phyloP scores from a whole-genome alignment of 495 filamentous ascomycete species.

The Hyaloscypha bicolor region DNA sequence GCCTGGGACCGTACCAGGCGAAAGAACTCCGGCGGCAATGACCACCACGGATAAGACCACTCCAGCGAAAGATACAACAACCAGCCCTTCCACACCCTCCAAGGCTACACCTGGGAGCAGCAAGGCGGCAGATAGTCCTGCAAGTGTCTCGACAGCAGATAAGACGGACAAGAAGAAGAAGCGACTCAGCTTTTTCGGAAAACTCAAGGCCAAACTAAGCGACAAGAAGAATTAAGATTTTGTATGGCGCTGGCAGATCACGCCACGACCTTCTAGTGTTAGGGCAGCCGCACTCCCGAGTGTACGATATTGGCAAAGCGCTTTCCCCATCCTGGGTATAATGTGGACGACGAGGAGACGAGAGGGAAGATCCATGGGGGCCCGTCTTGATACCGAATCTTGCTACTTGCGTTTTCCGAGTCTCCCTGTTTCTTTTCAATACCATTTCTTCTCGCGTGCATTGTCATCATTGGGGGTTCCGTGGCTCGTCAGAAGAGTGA shows the following conservation, averaged over 20 bases:
- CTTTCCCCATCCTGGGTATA: conserved; percentile 15
- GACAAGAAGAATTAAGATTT: conserved; percentile 30
- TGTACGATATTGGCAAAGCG: conserved; percentile 30
- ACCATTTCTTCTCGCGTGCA: conserved; percentile 25
- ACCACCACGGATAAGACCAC: conserved; percentile 27
- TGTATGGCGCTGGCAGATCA: background rate
- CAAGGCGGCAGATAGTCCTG: conserved; percentile 20
- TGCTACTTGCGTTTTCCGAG: conserved; percentile 1
- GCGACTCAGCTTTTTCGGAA: conserved; percentile 57
- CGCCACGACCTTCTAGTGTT: background rate
- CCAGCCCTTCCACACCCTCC: conserved; percentile 8
- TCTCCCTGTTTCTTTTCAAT: conserved; percentile 22
- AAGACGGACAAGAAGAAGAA: conserved; percentile 56
- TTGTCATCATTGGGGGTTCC: conserved; percentile 1
- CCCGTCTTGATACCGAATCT: conserved; percentile 21
- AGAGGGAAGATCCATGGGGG: conserved; percentile 5
- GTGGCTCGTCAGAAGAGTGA: background rate
- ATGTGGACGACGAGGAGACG: conserved; percentile 18
- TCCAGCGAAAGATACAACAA: background rate
- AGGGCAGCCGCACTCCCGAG: background rate
- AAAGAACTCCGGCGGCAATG: conserved; percentile 19
- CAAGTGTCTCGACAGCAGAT: conserved; percentile 16
- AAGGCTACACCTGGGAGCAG: conserved; percentile 26
- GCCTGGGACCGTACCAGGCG: conserved; percentile 29
- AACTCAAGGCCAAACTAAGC: conserved; percentile 58